Evolutionary conservation across 1,284 basidiomycete genomes (phyloP).

Genomic region (Blastosporella zonata): DNA sequence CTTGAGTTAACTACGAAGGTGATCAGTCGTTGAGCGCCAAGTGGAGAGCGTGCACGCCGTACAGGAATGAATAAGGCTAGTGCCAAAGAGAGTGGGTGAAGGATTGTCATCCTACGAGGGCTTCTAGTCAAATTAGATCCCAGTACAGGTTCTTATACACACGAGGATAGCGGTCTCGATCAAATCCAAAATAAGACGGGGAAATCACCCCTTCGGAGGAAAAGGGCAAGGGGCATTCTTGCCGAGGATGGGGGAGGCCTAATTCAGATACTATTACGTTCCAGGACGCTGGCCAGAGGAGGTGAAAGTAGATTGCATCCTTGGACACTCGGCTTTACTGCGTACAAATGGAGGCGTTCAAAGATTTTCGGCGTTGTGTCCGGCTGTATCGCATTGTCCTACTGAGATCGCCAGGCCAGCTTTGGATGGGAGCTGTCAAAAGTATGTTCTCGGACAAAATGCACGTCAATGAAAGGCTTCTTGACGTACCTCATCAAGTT

Average conservation of each 20-base stretch:
- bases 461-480: slow-evolving; percentile 11
- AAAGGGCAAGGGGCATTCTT: slow-evolving; percentile 7
- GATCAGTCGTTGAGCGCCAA: slow-evolving; percentile 8
- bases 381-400: slow-evolving; percentile 13
- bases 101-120: slow-evolving; percentile 26
- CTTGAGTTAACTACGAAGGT: slow-evolving; percentile 25
- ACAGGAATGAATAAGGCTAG: slow-evolving; percentile 36
- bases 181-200: slow-evolving; percentile 15
- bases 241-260: slow-evolving; percentile 21
- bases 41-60: slow-evolving; percentile 16
- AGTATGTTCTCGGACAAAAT: slow-evolving; percentile 1
- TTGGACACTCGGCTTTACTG: slow-evolving; percentile 3
- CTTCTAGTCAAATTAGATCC: slow-evolving; percentile 5
- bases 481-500: slow-evolving; percentile 18
- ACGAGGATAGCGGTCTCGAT: slow-evolving; percentile 16
- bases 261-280: slow-evolving; percentile 23
- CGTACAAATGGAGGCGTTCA: slow-evolving; percentile 19
- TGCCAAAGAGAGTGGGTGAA: slow-evolving; percentile 29
- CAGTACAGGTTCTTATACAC: slow-evolving; percentile 20
- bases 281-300: background rate
- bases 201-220: slow-evolving; percentile 14
- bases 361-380: slow-evolving; percentile 11
- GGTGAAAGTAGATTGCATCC: background rate
- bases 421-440: slow-evolving; percentile 20
- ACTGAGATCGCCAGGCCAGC: slow-evolving; percentile 13